Conservation (phyloP, 2,329 filamentous ascomycete species). For the Zopfia rhizophila region DNA sequence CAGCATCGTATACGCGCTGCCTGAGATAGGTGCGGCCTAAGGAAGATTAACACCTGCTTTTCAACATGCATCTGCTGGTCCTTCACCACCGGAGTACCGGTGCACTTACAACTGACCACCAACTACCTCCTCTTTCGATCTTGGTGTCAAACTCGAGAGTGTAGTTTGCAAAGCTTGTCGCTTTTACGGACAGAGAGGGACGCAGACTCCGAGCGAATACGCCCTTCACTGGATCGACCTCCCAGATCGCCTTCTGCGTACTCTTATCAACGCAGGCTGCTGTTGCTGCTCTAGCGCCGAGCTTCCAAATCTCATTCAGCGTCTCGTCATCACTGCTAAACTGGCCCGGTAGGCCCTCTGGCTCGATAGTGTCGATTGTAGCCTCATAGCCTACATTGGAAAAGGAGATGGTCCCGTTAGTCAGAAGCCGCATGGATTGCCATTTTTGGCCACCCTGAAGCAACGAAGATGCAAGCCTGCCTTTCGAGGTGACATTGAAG, state of each 20-base stretch:
- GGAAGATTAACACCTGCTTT: no score
- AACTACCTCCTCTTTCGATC: constrained; percentile 51
- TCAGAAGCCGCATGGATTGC: constrained; percentile 52
- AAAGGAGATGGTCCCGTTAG: constrained; percentile 45
- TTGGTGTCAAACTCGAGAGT: constrained; percentile 52
- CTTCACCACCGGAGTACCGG: no score
- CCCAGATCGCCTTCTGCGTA: constrained; percentile 50
- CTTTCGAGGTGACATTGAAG: constrained; percentile 47
- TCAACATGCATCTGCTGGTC: no score
- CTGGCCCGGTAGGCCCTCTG: constrained; percentile 38
- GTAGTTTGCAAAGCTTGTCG: constrained; percentile 42
- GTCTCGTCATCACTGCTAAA: constrained; percentile 42
- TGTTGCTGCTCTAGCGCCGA: constrained; percentile 49
- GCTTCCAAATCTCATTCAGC: constrained; percentile 51
- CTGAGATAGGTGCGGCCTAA: constrained; percentile 38
- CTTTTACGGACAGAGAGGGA: no score
- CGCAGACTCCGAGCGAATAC: no score
- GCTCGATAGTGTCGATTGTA: constrained; percentile 34
- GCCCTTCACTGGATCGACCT: constrained; percentile 46
- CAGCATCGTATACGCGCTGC: no score
- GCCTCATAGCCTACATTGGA: constrained; percentile 43
- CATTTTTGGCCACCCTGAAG: constrained; percentile 56
- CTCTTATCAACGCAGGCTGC: constrained; percentile 51
- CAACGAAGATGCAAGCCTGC: constrained; percentile 45
- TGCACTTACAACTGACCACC: constrained; percentile 50